These are phyloP conservation scores for Aspergillus homomorphus DNA, from an alignment of 495 filamentous ascomycete species.

Conservation along the genomic window DNA sequence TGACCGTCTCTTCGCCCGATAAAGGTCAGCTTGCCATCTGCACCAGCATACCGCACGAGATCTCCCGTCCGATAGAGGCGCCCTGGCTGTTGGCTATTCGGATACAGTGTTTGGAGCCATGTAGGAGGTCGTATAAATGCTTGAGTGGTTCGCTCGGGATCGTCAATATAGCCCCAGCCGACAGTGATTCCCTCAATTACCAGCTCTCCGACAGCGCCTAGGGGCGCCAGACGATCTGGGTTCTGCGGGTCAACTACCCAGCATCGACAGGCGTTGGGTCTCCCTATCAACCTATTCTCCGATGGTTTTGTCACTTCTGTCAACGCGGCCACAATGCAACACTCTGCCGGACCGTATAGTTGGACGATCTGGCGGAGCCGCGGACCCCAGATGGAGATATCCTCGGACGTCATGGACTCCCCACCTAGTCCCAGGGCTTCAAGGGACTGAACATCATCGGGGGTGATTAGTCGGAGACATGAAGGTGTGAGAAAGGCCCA, in stretches of 20 bases:
- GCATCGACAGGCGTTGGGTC: too few relatives aligned
- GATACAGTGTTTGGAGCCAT: background rate
- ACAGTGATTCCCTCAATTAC: conserved; percentile 53
- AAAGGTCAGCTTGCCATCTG: too few relatives aligned
- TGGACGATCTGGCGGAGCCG: conserved; percentile 10
- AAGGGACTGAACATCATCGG: conserved; percentile 30
- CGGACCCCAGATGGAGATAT: background rate
- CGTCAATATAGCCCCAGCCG: conserved; percentile 48
- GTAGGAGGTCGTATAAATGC: conserved; percentile 36
- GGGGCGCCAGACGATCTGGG: background rate
- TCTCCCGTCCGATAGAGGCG: too few relatives aligned
- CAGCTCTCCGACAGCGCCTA: conserved; percentile 55
- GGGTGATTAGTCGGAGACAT: conserved; percentile 21
- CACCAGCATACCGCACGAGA: too few relatives aligned
- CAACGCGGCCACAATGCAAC: conserved; percentile 15
- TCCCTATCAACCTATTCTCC: too few relatives aligned
- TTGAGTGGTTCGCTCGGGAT: conserved; percentile 39
- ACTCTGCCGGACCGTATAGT: conserved; percentile 24
- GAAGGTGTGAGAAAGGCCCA: conserved; percentile 15
- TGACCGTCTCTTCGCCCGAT: too few relatives aligned
- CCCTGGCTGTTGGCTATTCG: too few relatives aligned
- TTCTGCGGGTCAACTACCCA: too few relatives aligned
- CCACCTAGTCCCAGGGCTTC: conserved; percentile 35
- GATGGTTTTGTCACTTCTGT: too few relatives aligned
- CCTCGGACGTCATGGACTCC: conserved; percentile 34